Conservation (phyloP, 768 basidiomycete species). For the Termitomyces heimii region DNA sequence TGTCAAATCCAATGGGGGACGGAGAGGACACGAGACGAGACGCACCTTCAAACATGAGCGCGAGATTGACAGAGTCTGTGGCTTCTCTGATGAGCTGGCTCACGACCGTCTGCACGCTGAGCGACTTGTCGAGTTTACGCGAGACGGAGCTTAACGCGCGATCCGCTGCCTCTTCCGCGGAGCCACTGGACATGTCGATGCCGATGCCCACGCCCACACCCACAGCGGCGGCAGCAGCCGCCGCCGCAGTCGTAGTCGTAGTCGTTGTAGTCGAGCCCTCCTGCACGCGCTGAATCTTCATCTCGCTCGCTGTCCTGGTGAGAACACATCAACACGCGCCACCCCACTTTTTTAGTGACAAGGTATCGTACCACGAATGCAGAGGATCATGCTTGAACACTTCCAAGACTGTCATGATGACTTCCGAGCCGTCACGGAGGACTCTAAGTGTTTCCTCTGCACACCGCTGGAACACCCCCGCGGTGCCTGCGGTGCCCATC, state of each 20-base stretch:
- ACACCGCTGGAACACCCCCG: constrained; percentile 93
- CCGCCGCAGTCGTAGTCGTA: constrained; percentile 20
- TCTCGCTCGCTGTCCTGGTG: constrained; percentile 80
- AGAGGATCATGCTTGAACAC: constrained; percentile 97
- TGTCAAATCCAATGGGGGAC: too few species aligned
- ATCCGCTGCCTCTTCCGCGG: constrained; percentile 84
- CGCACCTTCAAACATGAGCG: constrained; percentile 72
- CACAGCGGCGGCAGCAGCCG: constrained; percentile 18
- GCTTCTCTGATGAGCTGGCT: constrained; percentile 91
- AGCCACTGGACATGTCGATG: constrained; percentile 58
- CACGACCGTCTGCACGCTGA: constrained; percentile 91
- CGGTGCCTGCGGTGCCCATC: constrained; percentile 82
- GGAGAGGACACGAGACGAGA: too few species aligned
- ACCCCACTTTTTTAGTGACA: background rate
- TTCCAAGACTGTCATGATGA: constrained; percentile 92
- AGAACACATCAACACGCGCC: too few species aligned
- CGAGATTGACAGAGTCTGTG: constrained; percentile 69
- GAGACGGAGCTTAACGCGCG: constrained; percentile 77
- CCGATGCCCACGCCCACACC: constrained; percentile 39
- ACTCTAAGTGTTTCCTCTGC: constrained; percentile 94
- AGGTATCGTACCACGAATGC: constrained; percentile 65
- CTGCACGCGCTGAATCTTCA: constrained; percentile 66
- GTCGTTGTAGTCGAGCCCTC: constrained; percentile 27
- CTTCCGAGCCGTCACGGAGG: constrained; percentile 74
- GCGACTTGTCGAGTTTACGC: constrained; percentile 74